These are phyloP conservation scores for Populus hybrid DNA, from an alignment of 441 rosid species.

Conservation along the genomic window DNA sequence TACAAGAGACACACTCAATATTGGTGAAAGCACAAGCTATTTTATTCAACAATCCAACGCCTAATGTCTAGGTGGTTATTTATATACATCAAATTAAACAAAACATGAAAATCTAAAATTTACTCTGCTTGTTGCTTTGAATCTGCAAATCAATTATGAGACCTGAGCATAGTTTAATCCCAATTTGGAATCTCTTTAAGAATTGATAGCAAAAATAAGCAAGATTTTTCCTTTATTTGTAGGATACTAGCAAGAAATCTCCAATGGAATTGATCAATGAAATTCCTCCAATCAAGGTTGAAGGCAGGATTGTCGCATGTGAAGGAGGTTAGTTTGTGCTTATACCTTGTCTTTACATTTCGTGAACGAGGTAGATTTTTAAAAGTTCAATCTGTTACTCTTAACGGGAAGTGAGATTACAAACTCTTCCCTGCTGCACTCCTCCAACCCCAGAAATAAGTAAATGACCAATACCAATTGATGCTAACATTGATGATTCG, in stretches of 20 bases:
- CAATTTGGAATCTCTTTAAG: background rate
- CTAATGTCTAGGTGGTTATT: too few species aligned
- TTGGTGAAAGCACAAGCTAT: too few species aligned
- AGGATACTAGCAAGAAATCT: slow-evolving; percentile 90
- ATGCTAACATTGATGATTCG: background rate
- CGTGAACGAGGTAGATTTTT: background rate
- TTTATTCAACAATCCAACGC: too few species aligned
- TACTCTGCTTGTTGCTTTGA: background rate
- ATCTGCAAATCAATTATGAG: background rate
- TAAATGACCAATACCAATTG: background rate
- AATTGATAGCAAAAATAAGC: background rate
- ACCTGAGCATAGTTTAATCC: background rate
- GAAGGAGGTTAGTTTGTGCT: slow-evolving; percentile 77
- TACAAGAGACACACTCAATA: too few species aligned
- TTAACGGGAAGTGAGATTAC: background rate
- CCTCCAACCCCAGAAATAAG: background rate
- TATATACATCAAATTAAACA: too few species aligned
- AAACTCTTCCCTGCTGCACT: background rate
- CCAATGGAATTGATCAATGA: slow-evolving; percentile 98
- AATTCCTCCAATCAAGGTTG: slow-evolving; percentile 94
- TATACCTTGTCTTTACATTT: background rate
- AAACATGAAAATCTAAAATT: background rate
- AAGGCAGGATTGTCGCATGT: slow-evolving; percentile 93
- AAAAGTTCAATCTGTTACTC: background rate
- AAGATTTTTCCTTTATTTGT: slow-evolving; percentile 10